Evolutionary conservation across 1,139 yeast species (phyloP).

Genomic region (Eremothecium gossypii): DNA sequence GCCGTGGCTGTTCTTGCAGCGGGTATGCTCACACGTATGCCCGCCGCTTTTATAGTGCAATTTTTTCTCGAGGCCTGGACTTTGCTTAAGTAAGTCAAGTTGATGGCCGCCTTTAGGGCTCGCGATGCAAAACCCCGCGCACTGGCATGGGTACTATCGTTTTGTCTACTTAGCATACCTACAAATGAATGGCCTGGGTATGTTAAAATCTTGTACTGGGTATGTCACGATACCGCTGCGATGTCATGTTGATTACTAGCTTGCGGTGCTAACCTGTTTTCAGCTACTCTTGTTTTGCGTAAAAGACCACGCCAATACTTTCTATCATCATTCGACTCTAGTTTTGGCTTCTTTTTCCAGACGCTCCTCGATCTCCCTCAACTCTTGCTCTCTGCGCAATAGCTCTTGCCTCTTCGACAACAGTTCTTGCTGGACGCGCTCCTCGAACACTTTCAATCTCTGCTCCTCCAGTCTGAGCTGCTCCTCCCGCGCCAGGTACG

Average conservation of each 20-base stretch:
- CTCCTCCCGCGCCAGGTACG: constrained; percentile 62
- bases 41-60: too few relatives aligned
- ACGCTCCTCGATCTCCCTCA: constrained; percentile 72
- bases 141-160: too few relatives aligned
- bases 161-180: too few relatives aligned
- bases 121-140: too few relatives aligned
- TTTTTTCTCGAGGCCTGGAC: too few relatives aligned
- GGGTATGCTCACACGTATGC: too few relatives aligned
- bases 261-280: constrained; percentile 2
- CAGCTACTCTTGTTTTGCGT: not conserved
- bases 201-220: too few relatives aligned
- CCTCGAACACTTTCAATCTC: constrained; percentile 68
- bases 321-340: constrained; percentile 14
- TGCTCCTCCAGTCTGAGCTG: constrained; percentile 76
- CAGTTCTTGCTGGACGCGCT: constrained; percentile 84
- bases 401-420: constrained; percentile 76
- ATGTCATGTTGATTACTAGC: not conserved
- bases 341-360: constrained; percentile 43
- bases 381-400: constrained; percentile 79
- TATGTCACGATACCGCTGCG: not conserved
- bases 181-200: too few relatives aligned
- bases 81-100: too few relatives aligned
- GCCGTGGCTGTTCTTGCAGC: too few relatives aligned
- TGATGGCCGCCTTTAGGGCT: too few relatives aligned
- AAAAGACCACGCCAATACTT: not conserved